Percentiles rank a stretch among this genome's conserved stretches.
Evolutionary conservation across 2,329 filamentous ascomycete genomes (phyloP).

Genomic region (Calonectria pauciramosa): DNA sequence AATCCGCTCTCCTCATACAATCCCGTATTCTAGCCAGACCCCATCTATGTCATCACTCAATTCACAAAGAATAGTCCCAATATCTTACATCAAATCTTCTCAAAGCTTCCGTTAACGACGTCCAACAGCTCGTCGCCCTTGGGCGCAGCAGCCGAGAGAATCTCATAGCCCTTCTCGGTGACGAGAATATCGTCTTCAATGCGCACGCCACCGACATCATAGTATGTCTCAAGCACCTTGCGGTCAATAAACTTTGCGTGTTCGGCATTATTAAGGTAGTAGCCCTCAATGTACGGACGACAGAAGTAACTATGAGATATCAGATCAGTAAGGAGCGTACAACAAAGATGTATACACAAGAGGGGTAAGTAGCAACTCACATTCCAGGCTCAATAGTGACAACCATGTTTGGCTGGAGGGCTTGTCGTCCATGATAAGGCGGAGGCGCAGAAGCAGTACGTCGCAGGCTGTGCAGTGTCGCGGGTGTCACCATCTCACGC

Average conservation of each 20-base stretch:
- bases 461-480: constrained; percentile 49
- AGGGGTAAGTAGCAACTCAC: constrained; percentile 51
- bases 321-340: constrained; percentile 7
- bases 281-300: constrained; percentile 78
- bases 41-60: neutral
- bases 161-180: constrained; percentile 83
- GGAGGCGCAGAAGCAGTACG: constrained; percentile 41
- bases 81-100: constrained; percentile 37
- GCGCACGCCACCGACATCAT: constrained; percentile 86
- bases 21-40: neutral
- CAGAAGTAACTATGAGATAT: constrained; percentile 75
- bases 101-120: constrained; percentile 64
- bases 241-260: constrained; percentile 76
- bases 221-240: constrained; percentile 76
- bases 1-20: neutral
- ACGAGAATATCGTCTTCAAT: constrained; percentile 94
- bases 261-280: constrained; percentile 70
- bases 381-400: constrained; percentile 86
- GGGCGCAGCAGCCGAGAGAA: constrained; percentile 80
- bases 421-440: constrained; percentile 52
- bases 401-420: constrained; percentile 74
- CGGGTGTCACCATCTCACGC: constrained; percentile 56
- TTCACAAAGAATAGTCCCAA: neutral
- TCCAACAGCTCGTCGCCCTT: constrained; percentile 80
- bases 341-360: neutral